These are phyloP conservation scores for Blastobotrys peoriensis DNA, from an alignment of 805 yeast genomes.

Conservation along the genomic window DNA sequence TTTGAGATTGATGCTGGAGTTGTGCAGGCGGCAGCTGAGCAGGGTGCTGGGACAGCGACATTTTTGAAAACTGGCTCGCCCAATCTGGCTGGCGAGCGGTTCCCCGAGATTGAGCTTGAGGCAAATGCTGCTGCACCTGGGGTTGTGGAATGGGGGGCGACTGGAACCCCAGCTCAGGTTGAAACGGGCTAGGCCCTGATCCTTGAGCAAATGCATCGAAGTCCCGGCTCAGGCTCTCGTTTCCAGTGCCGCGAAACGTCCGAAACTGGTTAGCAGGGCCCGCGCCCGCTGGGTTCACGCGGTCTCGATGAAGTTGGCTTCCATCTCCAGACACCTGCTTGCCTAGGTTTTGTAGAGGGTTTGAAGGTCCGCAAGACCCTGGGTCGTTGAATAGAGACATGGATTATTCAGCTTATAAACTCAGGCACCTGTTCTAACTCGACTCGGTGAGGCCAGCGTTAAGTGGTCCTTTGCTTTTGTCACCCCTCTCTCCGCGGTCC, in stretches of 20 bases:
- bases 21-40: background rate
- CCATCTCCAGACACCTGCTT: conserved; percentile 19
- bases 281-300: conserved; percentile 12
- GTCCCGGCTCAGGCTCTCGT: background rate
- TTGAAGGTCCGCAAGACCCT: conserved; percentile 26
- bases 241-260: background rate
- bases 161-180: background rate
- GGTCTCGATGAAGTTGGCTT: conserved; percentile 5
- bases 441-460: background rate
- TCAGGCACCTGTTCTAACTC: background rate
- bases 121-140: conserved; percentile 1
- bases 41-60: conserved; percentile 1
- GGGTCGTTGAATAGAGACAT: conserved; percentile 1
- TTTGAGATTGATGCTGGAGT: background rate
- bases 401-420: background rate
- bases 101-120: background rate
- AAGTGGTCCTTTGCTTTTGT: background rate
- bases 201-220: background rate
- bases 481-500: background rate
- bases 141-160: no score
- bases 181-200: background rate
- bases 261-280: conserved; percentile 4
- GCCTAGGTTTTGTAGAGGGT: conserved; percentile 24
- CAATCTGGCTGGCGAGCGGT: conserved; percentile 4
- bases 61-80: conserved; percentile 1